Evolutionary conservation across 768 basidiomycete genomes (phyloP), one percentile per base, ranked within the genome.

Genomic region (Xerocomus spinulosus): DNA sequence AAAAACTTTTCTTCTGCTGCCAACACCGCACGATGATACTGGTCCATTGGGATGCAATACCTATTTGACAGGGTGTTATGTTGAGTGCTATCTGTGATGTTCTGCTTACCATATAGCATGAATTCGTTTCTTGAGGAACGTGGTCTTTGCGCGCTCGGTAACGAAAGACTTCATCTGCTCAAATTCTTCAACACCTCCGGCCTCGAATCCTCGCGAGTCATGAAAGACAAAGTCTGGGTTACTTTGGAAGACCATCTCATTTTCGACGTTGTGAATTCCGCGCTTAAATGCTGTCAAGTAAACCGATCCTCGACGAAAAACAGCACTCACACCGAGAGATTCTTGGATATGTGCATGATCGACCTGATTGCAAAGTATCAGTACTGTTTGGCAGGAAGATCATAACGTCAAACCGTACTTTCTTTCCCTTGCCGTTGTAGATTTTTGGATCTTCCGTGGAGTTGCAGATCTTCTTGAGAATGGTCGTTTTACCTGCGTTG

Each of bases 1-100:
- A 42, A 42, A 15, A 42, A 42, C 41, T 10, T 42, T 9, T 42
- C 42, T 20, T 42, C 41, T 13, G 41, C 28, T 9, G 17, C n/a
- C 4, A 17, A 6, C 1, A 42, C 14, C 4, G 41, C 21, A 3
- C 30, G 15, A 6, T 43, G 30, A 9, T 21, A 10, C 20, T 43
- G 42, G 21, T 33, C 42, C 42, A 43, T 43, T 6, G 42, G 21
- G 21, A 43, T 43, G 14, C 42, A 43, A 21, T 43, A 43, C 42
- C 42, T 43, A 14, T 20, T 23, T 26, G 10, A 4, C 12, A n/a
- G 9, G 4, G 14, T 28, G 26, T 41, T 12, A 41, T 13, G 8
- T 4, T 10, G 24, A 15, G 21, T 25, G 26, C 10, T 15, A 25
- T 25, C 9, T n/a, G n/a, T n/a, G n/a, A 26, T 12, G 2, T n/a